Evolutionary conservation across 441 rosid species (phyloP), one percentile per base, ranked within the genome.

Genomic region (Macaranga tanarius): DNA sequence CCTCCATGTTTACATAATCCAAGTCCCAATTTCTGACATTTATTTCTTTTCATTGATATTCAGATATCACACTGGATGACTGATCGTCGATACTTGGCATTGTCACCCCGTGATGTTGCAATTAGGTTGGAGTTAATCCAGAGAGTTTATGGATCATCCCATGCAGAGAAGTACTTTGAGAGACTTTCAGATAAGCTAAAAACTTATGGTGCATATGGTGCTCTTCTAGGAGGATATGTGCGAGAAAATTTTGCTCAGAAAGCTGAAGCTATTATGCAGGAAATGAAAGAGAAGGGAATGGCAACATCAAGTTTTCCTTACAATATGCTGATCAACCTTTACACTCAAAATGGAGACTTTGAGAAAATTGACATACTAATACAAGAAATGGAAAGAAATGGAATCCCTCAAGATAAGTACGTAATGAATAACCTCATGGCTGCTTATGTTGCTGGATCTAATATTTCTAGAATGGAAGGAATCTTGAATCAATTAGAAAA

Each of bases 231-330:
- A 69, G 20, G 73, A 69, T 81, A 76, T 60, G 76, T 45, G 67
- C 68, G 50, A 55, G 61, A 76, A 22, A 67, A 59, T 60, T 67
- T 58, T 2, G 6, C 76, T 26, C 64, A 75, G 47, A 77, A 76
- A 58, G 90, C 86, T 5, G 84, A 87, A 72, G 60, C 80, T 12
- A 23, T 79, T 2, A 70, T 77, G 77, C 76, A 77, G 68, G 81
- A 79, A 61, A 83, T 80, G 82, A 74, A 62, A 62, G 80, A 79
- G 10, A 65, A 77, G 65, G 78, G 74, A 28, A 72, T 83, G 12
- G 19, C 45, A 10, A 13, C 17, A 59, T 51, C 50, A 10, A 5
- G 84, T 28, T 45, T 74, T 40, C 57, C 81, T 0, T 86, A 70
- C 83, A 79, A 57, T 64, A 40, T 65, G 31, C 59, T 84, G 81